A percentile compares a stretch with the other conserved stretches of the same genome.
Conservation (phyloP, 2,329 filamentous ascomycete genomes). For the Colletotrichum karsti region DNA sequence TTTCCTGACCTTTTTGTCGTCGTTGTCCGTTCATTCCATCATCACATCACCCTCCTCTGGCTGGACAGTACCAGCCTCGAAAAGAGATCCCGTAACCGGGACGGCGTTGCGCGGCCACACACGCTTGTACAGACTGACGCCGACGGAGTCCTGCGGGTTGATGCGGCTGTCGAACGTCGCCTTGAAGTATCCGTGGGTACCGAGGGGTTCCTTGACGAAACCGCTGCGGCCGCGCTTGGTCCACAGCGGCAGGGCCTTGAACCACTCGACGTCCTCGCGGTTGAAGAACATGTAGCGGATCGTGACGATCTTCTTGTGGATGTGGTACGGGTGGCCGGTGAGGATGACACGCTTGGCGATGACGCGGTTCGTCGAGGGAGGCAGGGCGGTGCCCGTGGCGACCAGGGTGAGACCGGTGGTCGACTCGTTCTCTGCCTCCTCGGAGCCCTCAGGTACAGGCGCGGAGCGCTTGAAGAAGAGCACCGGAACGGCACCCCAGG, state of each 20-base stretch:
- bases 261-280: constrained; percentile 93
- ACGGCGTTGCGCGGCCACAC: constrained; percentile 79
- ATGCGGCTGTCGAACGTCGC: constrained; percentile 96
- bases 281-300: constrained; percentile 99
- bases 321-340: constrained; percentile 97
- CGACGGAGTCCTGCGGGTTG: constrained; percentile 94
- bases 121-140: constrained; percentile 87
- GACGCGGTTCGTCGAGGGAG: constrained; percentile 79
- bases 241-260: constrained; percentile 96
- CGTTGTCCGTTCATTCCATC: constrained; percentile 46
- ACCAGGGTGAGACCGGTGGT: constrained; percentile 74
- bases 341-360: constrained; percentile 94
- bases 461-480: constrained; percentile 81
- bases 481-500: constrained; percentile 90
- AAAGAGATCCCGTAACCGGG: constrained; percentile 51
- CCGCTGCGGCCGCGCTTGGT: constrained; percentile 88
- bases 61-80: constrained; percentile 41
- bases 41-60: constrained; percentile 43
- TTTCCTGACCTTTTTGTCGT: constrained; percentile 19
- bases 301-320: constrained; percentile 97
- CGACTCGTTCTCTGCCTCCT: constrained; percentile 49
- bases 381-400: constrained; percentile 86
- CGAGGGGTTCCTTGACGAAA: constrained; percentile 92
- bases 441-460: constrained; percentile 44
- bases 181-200: constrained; percentile 99